Percentiles rank a stretch among this genome's conserved stretches.
These are phyloP conservation scores for Viridothelium virens DNA, from an alignment of 495 filamentous ascomycete genomes.

Conservation along the genomic window DNA sequence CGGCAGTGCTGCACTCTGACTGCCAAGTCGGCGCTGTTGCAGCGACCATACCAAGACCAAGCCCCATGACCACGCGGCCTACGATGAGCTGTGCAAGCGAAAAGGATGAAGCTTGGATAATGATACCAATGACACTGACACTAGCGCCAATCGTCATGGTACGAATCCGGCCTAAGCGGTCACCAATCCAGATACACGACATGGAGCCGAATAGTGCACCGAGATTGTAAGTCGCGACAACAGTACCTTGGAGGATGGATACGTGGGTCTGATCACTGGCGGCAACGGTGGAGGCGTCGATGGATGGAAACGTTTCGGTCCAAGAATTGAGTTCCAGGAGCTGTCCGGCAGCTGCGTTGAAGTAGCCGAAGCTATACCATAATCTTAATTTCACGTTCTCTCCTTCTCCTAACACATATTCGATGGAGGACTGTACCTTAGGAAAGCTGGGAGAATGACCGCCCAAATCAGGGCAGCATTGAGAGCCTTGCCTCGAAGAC, in stretches of 20 bases:
- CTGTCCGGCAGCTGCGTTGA: conserved; percentile 42
- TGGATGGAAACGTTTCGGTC: conserved; percentile 43
- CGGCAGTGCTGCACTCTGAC: conserved; percentile 39
- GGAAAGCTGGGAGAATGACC: conserved; percentile 18
- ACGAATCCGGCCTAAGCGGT: conserved; percentile 26
- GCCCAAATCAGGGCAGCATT: conserved; percentile 17
- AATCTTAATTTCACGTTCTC: conserved; percentile 12
- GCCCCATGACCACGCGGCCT: conserved; percentile 41
- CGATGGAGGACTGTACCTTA: background rate
- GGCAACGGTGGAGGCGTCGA: conserved; percentile 44
- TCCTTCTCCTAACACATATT: background rate
- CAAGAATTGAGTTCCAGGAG: conserved; percentile 35
- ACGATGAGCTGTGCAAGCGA: conserved; percentile 44
- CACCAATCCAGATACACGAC: conserved; percentile 29
- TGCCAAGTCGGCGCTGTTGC: conserved; percentile 50
- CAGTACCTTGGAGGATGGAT: conserved; percentile 40
- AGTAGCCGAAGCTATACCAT: conserved; percentile 44
- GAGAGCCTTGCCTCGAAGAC: conserved; percentile 14
- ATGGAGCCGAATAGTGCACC: conserved; percentile 30
- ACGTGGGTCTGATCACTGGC: conserved; percentile 36
- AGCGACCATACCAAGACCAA: conserved; percentile 45
- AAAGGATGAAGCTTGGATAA: conserved; percentile 30
- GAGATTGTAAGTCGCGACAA: conserved; percentile 30
- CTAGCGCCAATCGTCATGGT: conserved; percentile 31
- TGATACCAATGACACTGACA: conserved; percentile 28